These are phyloP conservation scores for Priceomyces medius DNA, from an alignment of 805 yeast species.

Conservation along the genomic window DNA sequence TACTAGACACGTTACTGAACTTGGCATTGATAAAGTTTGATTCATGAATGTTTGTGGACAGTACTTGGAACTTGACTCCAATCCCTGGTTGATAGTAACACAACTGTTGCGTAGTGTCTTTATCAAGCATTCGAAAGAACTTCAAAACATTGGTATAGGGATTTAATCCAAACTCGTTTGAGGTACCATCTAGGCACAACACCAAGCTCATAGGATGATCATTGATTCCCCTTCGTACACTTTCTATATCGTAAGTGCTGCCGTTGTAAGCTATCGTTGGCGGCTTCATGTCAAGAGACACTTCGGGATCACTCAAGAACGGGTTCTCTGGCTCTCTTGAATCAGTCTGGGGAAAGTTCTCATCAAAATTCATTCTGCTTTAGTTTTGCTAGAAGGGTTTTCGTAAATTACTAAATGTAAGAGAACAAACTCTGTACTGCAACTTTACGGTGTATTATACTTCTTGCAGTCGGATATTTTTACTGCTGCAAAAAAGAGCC, in stretches of 20 bases:
- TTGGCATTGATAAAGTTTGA: slow-evolving; percentile 14
- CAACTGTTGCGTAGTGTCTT: slow-evolving; percentile 41
- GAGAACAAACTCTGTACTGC: too few relatives aligned
- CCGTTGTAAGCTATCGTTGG: neutral
- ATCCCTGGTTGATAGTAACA: slow-evolving; percentile 72
- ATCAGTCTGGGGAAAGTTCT: neutral
- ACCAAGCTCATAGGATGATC: slow-evolving; percentile 37
- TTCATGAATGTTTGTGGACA: slow-evolving; percentile 23
- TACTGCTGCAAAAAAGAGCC: too few relatives aligned
- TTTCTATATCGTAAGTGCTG: neutral
- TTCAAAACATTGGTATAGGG: slow-evolving; percentile 57
- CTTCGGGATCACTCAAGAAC: neutral
- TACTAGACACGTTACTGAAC: slow-evolving; percentile 9
- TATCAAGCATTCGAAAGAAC: slow-evolving; percentile 51
- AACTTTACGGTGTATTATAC: too few relatives aligned
- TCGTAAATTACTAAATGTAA: too few relatives aligned
- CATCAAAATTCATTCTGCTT: neutral
- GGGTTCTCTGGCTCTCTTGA: neutral
- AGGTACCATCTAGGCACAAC: slow-evolving; percentile 65
- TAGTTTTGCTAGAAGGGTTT: too few relatives aligned
- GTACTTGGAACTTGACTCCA: slow-evolving; percentile 51
- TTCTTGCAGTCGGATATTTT: too few relatives aligned
- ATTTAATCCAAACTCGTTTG: slow-evolving; percentile 53
- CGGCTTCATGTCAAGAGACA: slow-evolving; percentile 2
- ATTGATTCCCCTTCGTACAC: neutral